A percentile compares a stretch with the other conserved stretches of the same genome.
These are phyloP conservation scores for Fusarium sp. DNA, from an alignment of 2,329 filamentous ascomycete species.

Conservation along the genomic window DNA sequence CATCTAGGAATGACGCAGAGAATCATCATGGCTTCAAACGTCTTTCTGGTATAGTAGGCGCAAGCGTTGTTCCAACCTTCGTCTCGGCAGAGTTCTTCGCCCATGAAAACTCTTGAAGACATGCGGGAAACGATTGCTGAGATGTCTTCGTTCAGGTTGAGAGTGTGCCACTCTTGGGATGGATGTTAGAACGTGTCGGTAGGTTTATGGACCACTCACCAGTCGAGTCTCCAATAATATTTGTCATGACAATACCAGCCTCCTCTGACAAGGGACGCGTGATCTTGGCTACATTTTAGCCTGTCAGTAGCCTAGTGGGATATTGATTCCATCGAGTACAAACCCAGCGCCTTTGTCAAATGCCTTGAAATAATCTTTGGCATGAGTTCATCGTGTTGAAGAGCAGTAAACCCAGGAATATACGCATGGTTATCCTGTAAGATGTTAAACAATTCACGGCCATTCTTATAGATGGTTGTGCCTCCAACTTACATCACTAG, in stretches of 20 bases:
- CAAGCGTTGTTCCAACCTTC: constrained; percentile 59
- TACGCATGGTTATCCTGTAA: background rate
- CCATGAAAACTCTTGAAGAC: constrained; percentile 44
- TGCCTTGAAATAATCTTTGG: background rate
- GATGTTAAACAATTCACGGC: rapidly evolving
- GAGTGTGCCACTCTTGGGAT: background rate
- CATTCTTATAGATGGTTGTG: rapidly evolving
- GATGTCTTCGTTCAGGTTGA: background rate
- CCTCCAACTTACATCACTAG: background rate
- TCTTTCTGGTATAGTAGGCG: constrained; percentile 58
- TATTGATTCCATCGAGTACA: rapidly evolving
- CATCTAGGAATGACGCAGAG: constrained; percentile 56
- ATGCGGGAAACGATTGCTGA: constrained; percentile 3
- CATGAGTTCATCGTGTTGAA: background rate
- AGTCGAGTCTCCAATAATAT: background rate
- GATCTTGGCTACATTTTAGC: rapidly evolving
- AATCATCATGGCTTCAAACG: constrained; percentile 45
- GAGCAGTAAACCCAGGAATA: background rate
- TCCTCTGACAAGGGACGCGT: background rate
- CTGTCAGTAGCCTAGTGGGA: background rate
- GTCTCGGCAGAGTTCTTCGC: constrained; percentile 56
- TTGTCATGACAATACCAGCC: background rate
- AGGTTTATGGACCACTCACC: background rate
- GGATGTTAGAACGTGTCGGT: too few species aligned
- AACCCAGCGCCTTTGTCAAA: background rate